A percentile compares a stretch with the other conserved stretches of the same genome.
Conservation (phyloP, 306 rosid species). For the Sicyos baderoa region DNA sequence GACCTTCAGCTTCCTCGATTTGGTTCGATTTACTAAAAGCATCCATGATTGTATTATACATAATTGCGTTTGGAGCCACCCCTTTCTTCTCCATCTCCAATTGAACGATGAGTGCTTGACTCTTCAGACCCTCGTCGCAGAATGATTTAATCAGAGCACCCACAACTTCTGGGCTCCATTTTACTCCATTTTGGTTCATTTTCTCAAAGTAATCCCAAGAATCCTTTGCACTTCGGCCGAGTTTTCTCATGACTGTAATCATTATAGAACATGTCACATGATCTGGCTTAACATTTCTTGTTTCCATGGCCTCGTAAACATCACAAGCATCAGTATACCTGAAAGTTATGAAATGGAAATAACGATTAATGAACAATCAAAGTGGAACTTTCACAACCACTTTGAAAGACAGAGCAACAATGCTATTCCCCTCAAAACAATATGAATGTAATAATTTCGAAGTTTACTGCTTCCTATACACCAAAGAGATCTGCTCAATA, state of each 20-base stretch:
- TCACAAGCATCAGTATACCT: constrained; percentile 77
- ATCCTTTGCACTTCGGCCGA: constrained; percentile 69
- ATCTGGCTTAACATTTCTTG: constrained; percentile 53
- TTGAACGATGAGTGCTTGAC: constrained; percentile 72
- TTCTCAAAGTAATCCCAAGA: constrained; percentile 79
- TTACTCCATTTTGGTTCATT: constrained; percentile 77
- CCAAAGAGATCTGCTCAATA: not conserved
- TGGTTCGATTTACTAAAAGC: constrained; percentile 56
- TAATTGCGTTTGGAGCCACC: constrained; percentile 48
- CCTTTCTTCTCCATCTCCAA: constrained; percentile 71
- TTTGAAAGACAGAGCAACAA: not conserved
- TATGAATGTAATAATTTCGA: not conserved
- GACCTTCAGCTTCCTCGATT: constrained; percentile 86
- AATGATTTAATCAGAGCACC: constrained; percentile 70
- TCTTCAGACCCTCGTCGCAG: constrained; percentile 70
- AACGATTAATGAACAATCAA: not conserved
- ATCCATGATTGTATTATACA: constrained; percentile 71
- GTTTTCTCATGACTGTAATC: constrained; percentile 58
- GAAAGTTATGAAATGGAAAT: constrained; percentile 12
- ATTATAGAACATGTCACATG: constrained; percentile 76
- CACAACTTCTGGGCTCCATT: constrained; percentile 67
- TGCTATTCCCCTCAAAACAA: not conserved
- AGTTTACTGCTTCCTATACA: not conserved
- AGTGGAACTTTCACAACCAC: not conserved
- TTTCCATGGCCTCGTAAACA: constrained; percentile 65